phyloP scores from a whole-genome alignment of 73 alveolate genomes.

The Durusdinium trenchii region DNA sequence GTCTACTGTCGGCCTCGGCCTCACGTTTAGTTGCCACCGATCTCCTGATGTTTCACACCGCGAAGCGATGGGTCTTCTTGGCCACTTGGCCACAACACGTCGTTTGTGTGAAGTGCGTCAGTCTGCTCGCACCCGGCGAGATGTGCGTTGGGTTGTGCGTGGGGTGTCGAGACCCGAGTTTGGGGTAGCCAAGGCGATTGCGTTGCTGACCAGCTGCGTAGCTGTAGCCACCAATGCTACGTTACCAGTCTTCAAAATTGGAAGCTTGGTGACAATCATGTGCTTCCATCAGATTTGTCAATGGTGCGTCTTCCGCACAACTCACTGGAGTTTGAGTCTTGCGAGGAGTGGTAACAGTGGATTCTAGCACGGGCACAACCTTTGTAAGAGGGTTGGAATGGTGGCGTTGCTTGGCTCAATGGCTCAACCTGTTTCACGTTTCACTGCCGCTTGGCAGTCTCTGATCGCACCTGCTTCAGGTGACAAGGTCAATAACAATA shows the following conservation, averaged over 20 bases:
- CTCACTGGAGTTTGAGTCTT: background rate
- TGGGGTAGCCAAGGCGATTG: too few relatives aligned
- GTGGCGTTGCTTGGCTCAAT: constrained; percentile 62
- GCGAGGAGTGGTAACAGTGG: constrained; percentile 55
- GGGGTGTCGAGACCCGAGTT: too few relatives aligned
- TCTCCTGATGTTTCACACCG: too few relatives aligned
- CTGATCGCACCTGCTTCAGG: background rate
- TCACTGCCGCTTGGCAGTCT: background rate
- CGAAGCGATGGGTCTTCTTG: too few relatives aligned
- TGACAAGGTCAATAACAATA: background rate
- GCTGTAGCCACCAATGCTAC: too few relatives aligned
- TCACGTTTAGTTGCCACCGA: too few relatives aligned
- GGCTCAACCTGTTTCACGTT: background rate
- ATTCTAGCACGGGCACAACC: background rate
- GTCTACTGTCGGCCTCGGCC: too few relatives aligned
- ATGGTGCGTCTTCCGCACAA: background rate
- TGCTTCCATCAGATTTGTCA: background rate
- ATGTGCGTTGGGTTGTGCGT: too few relatives aligned
- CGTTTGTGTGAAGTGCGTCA: too few relatives aligned
- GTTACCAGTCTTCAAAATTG: constrained; percentile 29
- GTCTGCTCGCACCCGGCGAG: too few relatives aligned
- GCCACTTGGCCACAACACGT: too few relatives aligned
- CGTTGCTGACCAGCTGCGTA: too few relatives aligned
- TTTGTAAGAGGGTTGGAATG: constrained; percentile 34
- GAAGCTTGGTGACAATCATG: background rate